Base-by-base conservation (phyloP, 2,329 filamentous ascomycete genomes). In the Claviceps sp. region DNA sequence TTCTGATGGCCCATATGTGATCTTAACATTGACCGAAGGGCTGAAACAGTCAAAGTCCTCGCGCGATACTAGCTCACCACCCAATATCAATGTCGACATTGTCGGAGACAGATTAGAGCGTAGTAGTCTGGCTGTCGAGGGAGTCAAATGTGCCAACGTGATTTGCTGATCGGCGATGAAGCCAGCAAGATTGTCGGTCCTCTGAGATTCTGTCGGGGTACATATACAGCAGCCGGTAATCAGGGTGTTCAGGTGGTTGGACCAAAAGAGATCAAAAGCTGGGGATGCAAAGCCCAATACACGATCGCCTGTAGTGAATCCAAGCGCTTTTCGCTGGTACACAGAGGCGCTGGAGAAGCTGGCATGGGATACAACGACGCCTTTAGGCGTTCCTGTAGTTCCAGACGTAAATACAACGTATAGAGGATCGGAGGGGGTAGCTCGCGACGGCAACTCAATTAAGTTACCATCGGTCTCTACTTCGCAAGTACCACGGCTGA, bases 281-380 rank as follows among this genome's bases (percentile, higher is more conserved):
- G 52, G 53, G 3, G 51, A 45, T 7, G 55, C 14, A 29, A 56
- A 56, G 2, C 59, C 49, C 3, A 57, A 69, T 44, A 72, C 69
- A 13, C 70, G 57, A 3, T 55, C 52, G 8, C 54, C 53, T 34
- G 53, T 55, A 16, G 51, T 53, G 16, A 54, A 57, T n/a, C 17
- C 50, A 53, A 47, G 64, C 57, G 39, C 62, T 58, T 5, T 62
- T 56, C 16, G 70, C 57, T 13, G 64, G 60, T 11, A 74, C 4
- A 4, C 13, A 17, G 38, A 6, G 6, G 22, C 23, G 1, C 34
- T 38, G 20, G 17, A 47, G 5, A 47, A 47, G 17, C 22, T 37
- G 13, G 16, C 34, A 17, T 47, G 45, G 1, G 45, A 23, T 3
- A 47, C 2, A 13, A 47, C 13, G 2, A 38, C 34, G 13, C 45